Conservation (phyloP, 345 rosid species). For the Euphorbia pulcherrima region DNA sequence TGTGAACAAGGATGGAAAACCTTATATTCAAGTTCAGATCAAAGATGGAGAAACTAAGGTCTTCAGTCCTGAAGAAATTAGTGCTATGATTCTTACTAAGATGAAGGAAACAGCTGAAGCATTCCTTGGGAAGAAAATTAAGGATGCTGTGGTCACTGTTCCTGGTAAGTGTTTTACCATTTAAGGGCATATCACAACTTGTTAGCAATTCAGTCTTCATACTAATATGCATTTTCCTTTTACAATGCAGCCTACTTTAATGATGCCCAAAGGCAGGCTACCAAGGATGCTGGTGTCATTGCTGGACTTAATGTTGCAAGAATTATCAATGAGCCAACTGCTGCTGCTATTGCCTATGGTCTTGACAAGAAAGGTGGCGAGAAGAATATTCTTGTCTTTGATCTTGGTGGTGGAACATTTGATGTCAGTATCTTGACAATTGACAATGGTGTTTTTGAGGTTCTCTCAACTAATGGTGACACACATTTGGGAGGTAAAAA, state of each 20-base stretch:
- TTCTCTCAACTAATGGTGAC: slow-evolving; percentile 94
- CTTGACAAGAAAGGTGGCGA: slow-evolving; percentile 95
- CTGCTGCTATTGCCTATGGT: slow-evolving; percentile 98
- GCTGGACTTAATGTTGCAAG: slow-evolving; percentile 97
- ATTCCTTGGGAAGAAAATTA: slow-evolving; percentile 96
- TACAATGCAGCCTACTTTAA: slow-evolving; percentile 81
- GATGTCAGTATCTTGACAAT: slow-evolving; percentile 96
- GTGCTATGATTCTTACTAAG: slow-evolving; percentile 85
- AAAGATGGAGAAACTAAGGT: slow-evolving; percentile 96
- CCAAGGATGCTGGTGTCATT: slow-evolving; percentile 93
- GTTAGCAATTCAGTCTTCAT: not conserved
- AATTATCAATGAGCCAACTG: slow-evolving; percentile 95
- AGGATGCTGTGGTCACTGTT: slow-evolving; percentile 97
- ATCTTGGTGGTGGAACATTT: slow-evolving; percentile 97
- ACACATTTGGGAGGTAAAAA: slow-evolving; percentile 95
- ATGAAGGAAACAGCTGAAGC: slow-evolving; percentile 99
- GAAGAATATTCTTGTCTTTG: slow-evolving; percentile 97
- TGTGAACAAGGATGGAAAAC: slow-evolving; percentile 88
- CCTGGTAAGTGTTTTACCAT: slow-evolving; percentile 55
- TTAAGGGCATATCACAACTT: not conserved
- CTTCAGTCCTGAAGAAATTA: slow-evolving; percentile 91
- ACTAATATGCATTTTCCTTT: slow-evolving; percentile 8
- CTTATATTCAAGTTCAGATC: slow-evolving; percentile 79
- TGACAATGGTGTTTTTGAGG: slow-evolving; percentile 96
- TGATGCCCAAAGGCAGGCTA: slow-evolving; percentile 98